Percentiles rank a stretch among this genome's conserved stretches.
phyloP scores from a whole-genome alignment of 2,329 filamentous ascomycete genomes.

The Colletotrichum musicola region DNA sequence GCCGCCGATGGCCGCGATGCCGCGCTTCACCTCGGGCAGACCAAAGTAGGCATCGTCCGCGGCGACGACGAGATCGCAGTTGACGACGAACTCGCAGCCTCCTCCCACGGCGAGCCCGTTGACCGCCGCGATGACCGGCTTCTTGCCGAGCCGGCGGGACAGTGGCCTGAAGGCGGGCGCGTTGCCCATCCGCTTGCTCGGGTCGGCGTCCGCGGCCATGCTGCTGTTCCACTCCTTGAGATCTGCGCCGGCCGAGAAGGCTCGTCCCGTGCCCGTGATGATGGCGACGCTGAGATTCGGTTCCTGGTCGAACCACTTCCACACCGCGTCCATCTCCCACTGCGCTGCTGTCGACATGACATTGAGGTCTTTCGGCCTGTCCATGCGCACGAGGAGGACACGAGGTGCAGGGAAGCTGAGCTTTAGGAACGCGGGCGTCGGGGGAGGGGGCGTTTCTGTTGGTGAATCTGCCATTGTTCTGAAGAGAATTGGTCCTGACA shows the following conservation, averaged over 20 bases:
- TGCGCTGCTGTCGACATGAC: conserved; percentile 56
- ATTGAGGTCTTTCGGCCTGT: conserved; percentile 54
- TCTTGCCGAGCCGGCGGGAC: conserved; percentile 59
- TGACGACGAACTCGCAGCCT: conserved; percentile 68
- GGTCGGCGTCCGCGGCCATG: conserved; percentile 41
- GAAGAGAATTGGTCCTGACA: not conserved
- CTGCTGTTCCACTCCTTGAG: conserved; percentile 61
- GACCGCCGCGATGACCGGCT: conserved; percentile 70
- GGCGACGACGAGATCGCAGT: conserved; percentile 67
- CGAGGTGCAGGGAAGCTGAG: conserved; percentile 56
- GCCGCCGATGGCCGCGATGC: conserved; percentile 66
- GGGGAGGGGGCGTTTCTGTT: conserved; percentile 49
- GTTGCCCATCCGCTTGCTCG: conserved; percentile 40
- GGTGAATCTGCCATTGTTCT: conserved; percentile 28
- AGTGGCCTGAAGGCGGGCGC: conserved; percentile 47
- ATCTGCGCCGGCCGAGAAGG: conserved; percentile 68
- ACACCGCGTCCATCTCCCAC: conserved; percentile 59
- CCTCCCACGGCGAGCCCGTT: conserved; percentile 70
- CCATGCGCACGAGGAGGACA: conserved; percentile 55
- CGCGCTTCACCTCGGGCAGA: conserved; percentile 66
- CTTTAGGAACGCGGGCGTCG: conserved; percentile 49
- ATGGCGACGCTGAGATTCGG: conserved; percentile 61
- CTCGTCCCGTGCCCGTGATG: conserved; percentile 64
- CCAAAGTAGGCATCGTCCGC: conserved; percentile 64
- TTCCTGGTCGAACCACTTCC: conserved; percentile 67